phyloP scores from a whole-genome alignment of 805 yeast species.

The Candida fluviatilis region DNA sequence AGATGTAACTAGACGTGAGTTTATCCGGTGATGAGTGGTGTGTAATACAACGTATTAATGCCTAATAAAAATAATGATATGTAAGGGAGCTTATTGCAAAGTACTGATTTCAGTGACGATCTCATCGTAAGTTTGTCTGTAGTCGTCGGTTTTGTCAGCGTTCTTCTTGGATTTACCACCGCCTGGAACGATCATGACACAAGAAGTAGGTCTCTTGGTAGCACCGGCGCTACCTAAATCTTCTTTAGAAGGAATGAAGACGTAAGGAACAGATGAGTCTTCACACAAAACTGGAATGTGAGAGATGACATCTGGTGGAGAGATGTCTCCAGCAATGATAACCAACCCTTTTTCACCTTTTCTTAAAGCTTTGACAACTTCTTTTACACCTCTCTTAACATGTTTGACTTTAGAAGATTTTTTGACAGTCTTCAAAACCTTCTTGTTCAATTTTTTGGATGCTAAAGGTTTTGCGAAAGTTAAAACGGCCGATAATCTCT shows the following conservation, averaged over 20 bases:
- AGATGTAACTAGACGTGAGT: background rate
- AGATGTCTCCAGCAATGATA: conserved; percentile 95
- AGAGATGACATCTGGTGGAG: conserved; percentile 95
- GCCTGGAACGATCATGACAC: conserved; percentile 96
- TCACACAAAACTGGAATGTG: conserved; percentile 98
- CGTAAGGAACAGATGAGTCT: conserved; percentile 84
- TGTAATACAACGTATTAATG: background rate
- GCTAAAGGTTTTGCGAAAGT: conserved; percentile 96
- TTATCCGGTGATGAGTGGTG: background rate
- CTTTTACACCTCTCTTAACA: conserved; percentile 98
- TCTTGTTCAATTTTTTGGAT: conserved; percentile 91
- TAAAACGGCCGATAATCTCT: conserved; percentile 82
- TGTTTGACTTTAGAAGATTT: conserved; percentile 98
- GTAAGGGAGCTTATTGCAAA: conserved; percentile 17
- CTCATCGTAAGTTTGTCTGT: conserved; percentile 90
- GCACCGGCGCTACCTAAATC: conserved; percentile 99
- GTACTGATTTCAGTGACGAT: conserved; percentile 82
- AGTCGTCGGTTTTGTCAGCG: conserved; percentile 69
- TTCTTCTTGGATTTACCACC: conserved; percentile 81
- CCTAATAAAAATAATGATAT: background rate
- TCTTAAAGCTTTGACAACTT: conserved; percentile 95
- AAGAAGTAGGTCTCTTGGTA: conserved; percentile 97
- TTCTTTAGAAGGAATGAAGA: conserved; percentile 95
- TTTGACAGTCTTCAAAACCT: conserved; percentile 91
- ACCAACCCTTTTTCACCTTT: conserved; percentile 98